Conservation (phyloP, 2,329 filamentous ascomycete genomes). For the Fusarium sterilihyphosum region DNA sequence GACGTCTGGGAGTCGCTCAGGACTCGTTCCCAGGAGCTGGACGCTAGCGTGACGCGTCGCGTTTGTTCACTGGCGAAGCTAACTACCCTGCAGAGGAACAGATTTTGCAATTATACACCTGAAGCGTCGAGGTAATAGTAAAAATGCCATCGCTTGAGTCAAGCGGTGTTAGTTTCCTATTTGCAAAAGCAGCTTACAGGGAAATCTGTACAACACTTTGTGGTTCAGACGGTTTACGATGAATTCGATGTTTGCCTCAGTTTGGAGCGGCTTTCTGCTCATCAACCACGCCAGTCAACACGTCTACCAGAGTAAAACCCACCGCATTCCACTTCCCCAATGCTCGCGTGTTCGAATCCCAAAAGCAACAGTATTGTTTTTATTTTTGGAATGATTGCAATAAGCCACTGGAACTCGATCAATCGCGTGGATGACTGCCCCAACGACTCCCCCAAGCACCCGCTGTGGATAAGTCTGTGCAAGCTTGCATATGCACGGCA, state of each 20-base stretch:
- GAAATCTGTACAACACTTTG: background rate
- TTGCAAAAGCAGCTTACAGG: fast-evolving
- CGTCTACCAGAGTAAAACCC: fast-evolving
- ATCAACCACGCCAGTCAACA: background rate
- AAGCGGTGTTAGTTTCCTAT: background rate
- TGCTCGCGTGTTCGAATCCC: background rate
- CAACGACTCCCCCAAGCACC: background rate
- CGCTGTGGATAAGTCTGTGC: background rate
- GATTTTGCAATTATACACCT: background rate
- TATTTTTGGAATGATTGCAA: background rate
- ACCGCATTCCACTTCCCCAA: fast-evolving
- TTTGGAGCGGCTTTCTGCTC: no score
- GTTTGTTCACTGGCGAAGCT: background rate
- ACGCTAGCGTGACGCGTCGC: background rate
- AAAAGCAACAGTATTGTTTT: fast-evolving
- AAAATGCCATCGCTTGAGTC: background rate
- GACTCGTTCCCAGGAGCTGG: background rate
- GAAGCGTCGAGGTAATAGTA: no score
- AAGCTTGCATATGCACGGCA: conserved; percentile 5
- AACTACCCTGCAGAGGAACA: background rate
- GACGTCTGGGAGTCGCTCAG: background rate
- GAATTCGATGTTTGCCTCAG: background rate
- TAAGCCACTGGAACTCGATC: background rate
- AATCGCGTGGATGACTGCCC: background rate
- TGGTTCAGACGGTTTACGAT: background rate